phyloP scores from a whole-genome alignment of 1,139 yeast genomes.

The Lodderomyces jiufengensis region DNA sequence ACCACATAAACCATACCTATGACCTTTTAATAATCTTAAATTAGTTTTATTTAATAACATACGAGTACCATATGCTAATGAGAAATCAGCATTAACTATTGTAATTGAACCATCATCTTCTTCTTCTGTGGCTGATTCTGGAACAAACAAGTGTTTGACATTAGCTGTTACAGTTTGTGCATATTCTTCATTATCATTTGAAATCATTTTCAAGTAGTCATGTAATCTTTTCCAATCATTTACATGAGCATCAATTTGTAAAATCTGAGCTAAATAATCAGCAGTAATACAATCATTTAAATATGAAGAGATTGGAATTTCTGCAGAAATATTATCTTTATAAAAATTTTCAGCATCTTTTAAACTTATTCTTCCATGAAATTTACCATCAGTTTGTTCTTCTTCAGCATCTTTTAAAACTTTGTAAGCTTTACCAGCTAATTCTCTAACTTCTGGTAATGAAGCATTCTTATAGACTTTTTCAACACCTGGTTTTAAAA shows the following conservation, averaged over 20 bases:
- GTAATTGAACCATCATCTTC: slow-evolving; percentile 71
- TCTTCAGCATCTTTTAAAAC: slow-evolving; percentile 82
- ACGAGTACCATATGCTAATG: slow-evolving; percentile 95
- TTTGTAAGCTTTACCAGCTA: slow-evolving; percentile 78
- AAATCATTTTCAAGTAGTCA: slow-evolving; percentile 42
- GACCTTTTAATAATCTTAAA: slow-evolving; percentile 85
- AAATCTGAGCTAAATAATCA: slow-evolving; percentile 52
- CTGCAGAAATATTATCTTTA: slow-evolving; percentile 27
- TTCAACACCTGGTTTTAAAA: slow-evolving; percentile 82
- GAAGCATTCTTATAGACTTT: slow-evolving; percentile 89
- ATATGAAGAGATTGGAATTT: slow-evolving; percentile 19
- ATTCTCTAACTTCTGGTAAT: slow-evolving; percentile 92
- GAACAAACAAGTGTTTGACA: slow-evolving; percentile 64
- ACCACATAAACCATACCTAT: slow-evolving; percentile 96
- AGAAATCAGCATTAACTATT: slow-evolving; percentile 90
- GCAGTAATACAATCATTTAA: slow-evolving; percentile 19
- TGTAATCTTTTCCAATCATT: slow-evolving; percentile 82
- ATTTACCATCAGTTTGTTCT: slow-evolving; percentile 61
- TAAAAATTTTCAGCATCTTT: slow-evolving; percentile 53
- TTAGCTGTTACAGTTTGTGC: slow-evolving; percentile 47
- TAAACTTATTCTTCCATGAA: slow-evolving; percentile 67
- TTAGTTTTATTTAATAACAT: slow-evolving; percentile 93
- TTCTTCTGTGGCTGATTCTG: slow-evolving; percentile 54
- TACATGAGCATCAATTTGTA: slow-evolving; percentile 76
- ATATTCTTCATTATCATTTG: slow-evolving; percentile 21